Base-by-base conservation (phyloP, 2,329 filamentous ascomycete genomes). In the Boeremia exigua region DNA sequence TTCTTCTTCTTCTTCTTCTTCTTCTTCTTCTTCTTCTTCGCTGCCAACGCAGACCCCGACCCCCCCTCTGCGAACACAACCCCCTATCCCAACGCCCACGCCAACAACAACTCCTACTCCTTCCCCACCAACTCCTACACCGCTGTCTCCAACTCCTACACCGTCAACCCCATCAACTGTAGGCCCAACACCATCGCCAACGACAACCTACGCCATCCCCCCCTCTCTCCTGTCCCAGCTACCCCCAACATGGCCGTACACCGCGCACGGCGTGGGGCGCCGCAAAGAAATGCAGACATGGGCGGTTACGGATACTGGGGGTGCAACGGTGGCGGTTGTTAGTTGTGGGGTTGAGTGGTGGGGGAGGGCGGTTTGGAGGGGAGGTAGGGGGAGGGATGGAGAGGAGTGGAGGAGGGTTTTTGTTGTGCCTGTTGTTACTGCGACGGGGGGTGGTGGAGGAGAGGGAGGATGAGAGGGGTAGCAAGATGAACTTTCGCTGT, bases 171-270 rank as follows among this genome's bases (percentile, higher is more conserved):
- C n/a, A n/a, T n/a, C 37, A 4, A 14, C 17, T 4, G 17, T 9
- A n/a, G 9, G 14, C 29, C 9, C n/a, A 23, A 14, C 37, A 27
- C 10, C 25, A 6, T 2, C 19, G 8, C 4, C 11, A 7, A 29
- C 30, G 23, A 33, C 28, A 29, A 6, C 32, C 4, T 23, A 10
- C 17, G 11, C 40, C 30, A 12, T 52, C 2, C 42, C 42, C 14
- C 46, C 42, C 5, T 3, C 23, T 4, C 25, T 27, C 14, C 17
- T 51, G 2, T 33, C 23, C 17, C 40, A 51, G 29, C 17, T 51
- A 2, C 48, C 39, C n/a, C 23, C 3, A 12, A 14, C 14, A 11
- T 61, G 59, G 59, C 56, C 56, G 9, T 58, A 58, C 33, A 54
- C 48, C 2, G 28, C 29, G 19, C 45, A 34, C 15, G 55, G 42